phyloP scores from a whole-genome alignment of 2,329 filamentous ascomycete genomes.

The Cladorrhinum sp. region DNA sequence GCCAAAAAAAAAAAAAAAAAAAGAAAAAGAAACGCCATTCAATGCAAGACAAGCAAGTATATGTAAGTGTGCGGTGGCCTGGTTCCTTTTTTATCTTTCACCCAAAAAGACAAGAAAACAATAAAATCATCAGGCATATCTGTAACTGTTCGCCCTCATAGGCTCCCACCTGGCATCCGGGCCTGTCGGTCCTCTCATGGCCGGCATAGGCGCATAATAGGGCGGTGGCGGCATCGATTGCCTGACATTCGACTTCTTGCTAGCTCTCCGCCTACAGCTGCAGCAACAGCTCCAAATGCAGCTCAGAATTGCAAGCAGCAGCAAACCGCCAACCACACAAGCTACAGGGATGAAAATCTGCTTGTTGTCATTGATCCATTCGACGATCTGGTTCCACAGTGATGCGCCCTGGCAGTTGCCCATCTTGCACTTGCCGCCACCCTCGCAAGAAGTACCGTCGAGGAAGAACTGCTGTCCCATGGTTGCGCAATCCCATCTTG shows the following conservation, averaged over 20 bases:
- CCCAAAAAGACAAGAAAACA: background rate
- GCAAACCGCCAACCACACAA: constrained; percentile 66
- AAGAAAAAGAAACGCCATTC: background rate
- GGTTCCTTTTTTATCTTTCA: background rate
- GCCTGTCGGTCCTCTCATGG: constrained; percentile 14
- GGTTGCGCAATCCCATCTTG: constrained; percentile 61
- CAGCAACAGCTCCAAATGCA: constrained; percentile 63
- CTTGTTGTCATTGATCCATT: constrained; percentile 76
- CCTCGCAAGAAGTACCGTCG: constrained; percentile 82
- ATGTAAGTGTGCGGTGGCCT: background rate
- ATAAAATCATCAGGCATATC: constrained; percentile 22
- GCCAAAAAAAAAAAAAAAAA: background rate
- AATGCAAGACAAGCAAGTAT: background rate
- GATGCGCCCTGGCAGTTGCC: constrained; percentile 73
- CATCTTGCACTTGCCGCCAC: constrained; percentile 74
- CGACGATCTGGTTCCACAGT: constrained; percentile 65
- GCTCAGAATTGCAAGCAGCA: constrained; percentile 65
- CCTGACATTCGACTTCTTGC: background rate
- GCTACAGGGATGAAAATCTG: constrained; percentile 78
- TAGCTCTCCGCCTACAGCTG: constrained; percentile 36
- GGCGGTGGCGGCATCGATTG: background rate
- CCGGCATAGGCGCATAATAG: constrained; percentile 9
- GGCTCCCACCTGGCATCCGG: constrained; percentile 19
- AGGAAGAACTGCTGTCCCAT: constrained; percentile 83
- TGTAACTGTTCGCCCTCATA: constrained; percentile 21